phyloP scores from a whole-genome alignment of 225 moss, liverwort and hornwort genomes.

The Asterella californica region DNA sequence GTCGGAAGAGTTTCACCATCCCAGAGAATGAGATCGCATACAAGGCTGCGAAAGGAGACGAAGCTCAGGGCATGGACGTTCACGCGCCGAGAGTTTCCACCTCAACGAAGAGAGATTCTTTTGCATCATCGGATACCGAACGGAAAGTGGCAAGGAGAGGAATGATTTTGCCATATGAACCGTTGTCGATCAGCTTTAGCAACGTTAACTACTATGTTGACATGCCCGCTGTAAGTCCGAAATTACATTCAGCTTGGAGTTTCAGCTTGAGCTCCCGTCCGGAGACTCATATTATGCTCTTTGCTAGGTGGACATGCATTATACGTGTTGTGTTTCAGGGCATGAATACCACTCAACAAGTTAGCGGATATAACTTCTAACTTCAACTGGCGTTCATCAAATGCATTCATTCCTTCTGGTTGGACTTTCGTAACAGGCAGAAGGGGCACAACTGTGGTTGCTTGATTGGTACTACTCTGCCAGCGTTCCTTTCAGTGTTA shows the following conservation, averaged over 20 bases:
- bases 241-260: neutral
- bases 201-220: conserved; percentile 71
- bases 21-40: conserved; percentile 4
- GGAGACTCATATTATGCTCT: too few species aligned
- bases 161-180: conserved; percentile 86
- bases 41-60: neutral
- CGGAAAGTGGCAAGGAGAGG: conserved; percentile 42
- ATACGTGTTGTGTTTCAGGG: too few species aligned
- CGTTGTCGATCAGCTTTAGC: conserved; percentile 68
- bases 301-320: too few species aligned
- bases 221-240: conserved; percentile 36
- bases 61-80: neutral
- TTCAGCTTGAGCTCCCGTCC: too few species aligned
- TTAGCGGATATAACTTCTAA: too few species aligned
- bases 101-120: conserved; percentile 6
- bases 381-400: too few species aligned
- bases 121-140: conserved; percentile 5
- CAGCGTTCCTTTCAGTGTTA: too few species aligned
- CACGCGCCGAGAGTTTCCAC: neutral
- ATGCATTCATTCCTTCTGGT: too few species aligned
- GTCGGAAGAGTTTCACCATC: neutral
- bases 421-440: too few species aligned
- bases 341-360: too few species aligned
- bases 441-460: too few species aligned
- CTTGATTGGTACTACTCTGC: neutral